Evolutionary conservation across 768 basidiomycete genomes (phyloP).

Genomic region (Boletus patriciae): DNA sequence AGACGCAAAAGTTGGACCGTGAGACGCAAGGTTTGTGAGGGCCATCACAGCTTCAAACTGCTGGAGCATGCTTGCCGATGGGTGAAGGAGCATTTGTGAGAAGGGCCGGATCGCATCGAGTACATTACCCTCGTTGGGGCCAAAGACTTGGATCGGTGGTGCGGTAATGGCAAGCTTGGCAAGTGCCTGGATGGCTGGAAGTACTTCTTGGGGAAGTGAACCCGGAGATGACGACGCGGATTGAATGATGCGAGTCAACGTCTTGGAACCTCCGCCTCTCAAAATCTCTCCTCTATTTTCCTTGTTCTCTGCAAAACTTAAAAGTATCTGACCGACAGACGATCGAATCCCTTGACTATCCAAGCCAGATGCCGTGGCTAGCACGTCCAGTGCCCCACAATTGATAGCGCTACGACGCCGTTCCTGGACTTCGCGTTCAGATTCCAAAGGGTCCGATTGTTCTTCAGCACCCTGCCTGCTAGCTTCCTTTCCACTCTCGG

Average conservation of each 20-base stretch:
- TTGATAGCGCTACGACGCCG: slow-evolving; percentile 58
- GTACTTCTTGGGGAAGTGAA: slow-evolving; percentile 20
- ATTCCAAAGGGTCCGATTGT: slow-evolving; percentile 48
- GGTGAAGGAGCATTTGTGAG: slow-evolving; percentile 66
- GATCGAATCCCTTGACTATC: slow-evolving; percentile 67
- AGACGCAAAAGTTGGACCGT: slow-evolving; percentile 61
- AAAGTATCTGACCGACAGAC: slow-evolving; percentile 57
- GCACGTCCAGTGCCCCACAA: slow-evolving; percentile 62
- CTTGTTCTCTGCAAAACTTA: slow-evolving; percentile 75
- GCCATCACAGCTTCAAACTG: slow-evolving; percentile 95
- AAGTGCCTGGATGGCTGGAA: slow-evolving; percentile 80
- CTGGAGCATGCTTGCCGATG: slow-evolving; percentile 71
- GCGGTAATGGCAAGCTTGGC: slow-evolving; percentile 93
- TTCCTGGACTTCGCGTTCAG: slow-evolving; percentile 60
- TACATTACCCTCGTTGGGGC: slow-evolving; percentile 72
- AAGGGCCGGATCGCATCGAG: slow-evolving; percentile 86
- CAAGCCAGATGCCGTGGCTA: slow-evolving; percentile 55
- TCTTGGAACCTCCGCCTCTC: slow-evolving; percentile 76
- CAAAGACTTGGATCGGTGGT: slow-evolving; percentile 88
- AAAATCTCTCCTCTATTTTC: slow-evolving; percentile 75
- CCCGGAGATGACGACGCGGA: slow-evolving; percentile 38
- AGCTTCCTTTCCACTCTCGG: slow-evolving; percentile 44
- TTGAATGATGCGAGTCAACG: slow-evolving; percentile 57
- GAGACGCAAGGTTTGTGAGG: slow-evolving; percentile 89
- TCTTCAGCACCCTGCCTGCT: slow-evolving; percentile 31